A percentile compares a stretch with the other conserved stretches of the same genome.
Conservation (phyloP, 768 basidiomycete species). For the Pilatotrama ljubarskyi region DNA sequence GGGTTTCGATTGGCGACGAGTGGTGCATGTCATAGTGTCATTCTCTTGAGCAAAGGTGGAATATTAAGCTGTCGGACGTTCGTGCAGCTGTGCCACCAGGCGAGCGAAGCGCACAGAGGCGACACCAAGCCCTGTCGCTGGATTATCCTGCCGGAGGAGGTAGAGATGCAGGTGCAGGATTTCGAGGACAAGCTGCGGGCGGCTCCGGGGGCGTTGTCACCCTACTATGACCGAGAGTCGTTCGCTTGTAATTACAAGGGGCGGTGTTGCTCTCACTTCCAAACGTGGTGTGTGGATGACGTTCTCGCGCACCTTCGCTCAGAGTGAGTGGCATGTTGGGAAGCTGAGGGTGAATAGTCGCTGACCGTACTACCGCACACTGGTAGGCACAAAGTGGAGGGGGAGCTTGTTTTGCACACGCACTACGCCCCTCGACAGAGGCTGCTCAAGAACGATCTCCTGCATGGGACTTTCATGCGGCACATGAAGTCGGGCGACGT, state of each 20-base stretch:
- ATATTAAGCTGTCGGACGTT: background rate
- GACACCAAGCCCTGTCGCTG: background rate
- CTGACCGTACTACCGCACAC: background rate
- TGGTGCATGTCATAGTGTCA: background rate
- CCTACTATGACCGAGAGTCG: too few species aligned
- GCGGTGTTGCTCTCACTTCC: too few species aligned
- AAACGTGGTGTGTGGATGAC: too few species aligned
- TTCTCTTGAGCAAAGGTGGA: background rate
- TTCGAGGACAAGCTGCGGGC: background rate
- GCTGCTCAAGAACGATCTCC: background rate
- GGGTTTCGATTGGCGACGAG: constrained; percentile 5
- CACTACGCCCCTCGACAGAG: background rate
- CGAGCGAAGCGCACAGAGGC: background rate
- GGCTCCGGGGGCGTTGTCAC: too few species aligned
- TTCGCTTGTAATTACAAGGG: too few species aligned
- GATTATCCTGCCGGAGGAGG: constrained; percentile 1
- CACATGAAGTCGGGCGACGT: background rate
- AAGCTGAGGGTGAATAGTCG: too few species aligned
- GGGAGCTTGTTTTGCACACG: background rate
- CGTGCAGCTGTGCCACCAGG: background rate
- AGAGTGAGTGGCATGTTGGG: too few species aligned
- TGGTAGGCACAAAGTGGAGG: background rate
- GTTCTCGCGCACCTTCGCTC: too few species aligned
- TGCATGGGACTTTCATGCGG: background rate
- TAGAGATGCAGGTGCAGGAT: background rate